A percentile compares a stretch with the other conserved stretches of the same genome.
These are phyloP conservation scores for Magnusiomyces fungicola DNA, from an alignment of 1,139 yeast genomes.

Conservation along the genomic window DNA sequence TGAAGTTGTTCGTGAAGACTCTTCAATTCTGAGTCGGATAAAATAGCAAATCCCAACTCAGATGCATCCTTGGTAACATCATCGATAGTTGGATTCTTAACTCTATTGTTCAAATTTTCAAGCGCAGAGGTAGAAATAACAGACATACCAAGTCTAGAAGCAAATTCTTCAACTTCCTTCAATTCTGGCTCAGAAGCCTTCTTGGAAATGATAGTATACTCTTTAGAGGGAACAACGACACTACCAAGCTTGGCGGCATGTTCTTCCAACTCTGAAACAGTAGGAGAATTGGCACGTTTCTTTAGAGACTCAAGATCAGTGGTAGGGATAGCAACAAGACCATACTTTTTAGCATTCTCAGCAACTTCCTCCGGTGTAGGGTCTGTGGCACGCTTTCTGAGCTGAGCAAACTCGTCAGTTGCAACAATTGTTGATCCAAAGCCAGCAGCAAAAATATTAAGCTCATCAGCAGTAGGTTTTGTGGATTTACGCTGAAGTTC, in stretches of 20 bases:
- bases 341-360: conserved; percentile 25
- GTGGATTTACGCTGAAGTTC: conserved; percentile 19
- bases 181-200: conserved; percentile 23
- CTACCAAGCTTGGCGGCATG: conserved; percentile 11
- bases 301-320: conserved; percentile 16
- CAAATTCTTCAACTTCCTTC: conserved; percentile 19
- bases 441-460: conserved; percentile 28
- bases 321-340: conserved; percentile 26
- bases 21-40: conserved; percentile 22
- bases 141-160: conserved; percentile 22
- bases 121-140: conserved; percentile 19
- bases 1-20: conserved; percentile 3
- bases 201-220: conserved; percentile 8
- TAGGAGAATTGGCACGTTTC: conserved; percentile 8
- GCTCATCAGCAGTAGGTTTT: conserved; percentile 21
- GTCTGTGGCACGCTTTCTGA: conserved; percentile 8
- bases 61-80: conserved; percentile 20
- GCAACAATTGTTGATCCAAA: conserved; percentile 35
- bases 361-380: conserved; percentile 21
- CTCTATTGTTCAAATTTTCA: conserved; percentile 7
- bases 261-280: conserved; percentile 8
- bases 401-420: conserved; percentile 13
- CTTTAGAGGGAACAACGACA: conserved; percentile 12
- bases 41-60: conserved; percentile 30
- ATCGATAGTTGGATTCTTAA: conserved; percentile 17